A percentile compares a stretch with the other conserved stretches of the same genome.
Conservation (phyloP, 495 filamentous ascomycete species). For the Penicillium bovifimosum region DNA sequence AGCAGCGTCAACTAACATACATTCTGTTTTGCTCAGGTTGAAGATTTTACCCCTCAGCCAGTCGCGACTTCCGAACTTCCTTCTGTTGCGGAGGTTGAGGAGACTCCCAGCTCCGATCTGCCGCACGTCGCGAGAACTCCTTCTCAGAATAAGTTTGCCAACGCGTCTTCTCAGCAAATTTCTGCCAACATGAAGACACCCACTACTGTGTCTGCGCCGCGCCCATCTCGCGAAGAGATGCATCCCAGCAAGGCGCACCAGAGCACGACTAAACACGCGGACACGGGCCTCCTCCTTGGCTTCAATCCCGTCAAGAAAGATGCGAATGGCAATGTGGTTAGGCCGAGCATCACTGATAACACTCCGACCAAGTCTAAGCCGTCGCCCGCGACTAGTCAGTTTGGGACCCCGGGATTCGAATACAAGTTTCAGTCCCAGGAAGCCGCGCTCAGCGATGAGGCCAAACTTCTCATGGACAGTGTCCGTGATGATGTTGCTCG, state of each 20-base stretch:
- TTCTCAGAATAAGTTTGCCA: conserved; percentile 14
- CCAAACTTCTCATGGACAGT: conserved; percentile 72
- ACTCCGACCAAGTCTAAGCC: conserved; percentile 43
- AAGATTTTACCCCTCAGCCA: conserved; percentile 14
- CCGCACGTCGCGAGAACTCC: conserved; percentile 15
- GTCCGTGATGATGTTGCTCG: conserved; percentile 62
- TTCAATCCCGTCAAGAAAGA: conserved; percentile 57
- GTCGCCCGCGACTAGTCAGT: conserved; percentile 34
- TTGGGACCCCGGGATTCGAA: conserved; percentile 62
- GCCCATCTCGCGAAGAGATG: conserved; percentile 63
- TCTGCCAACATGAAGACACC: conserved; percentile 45
- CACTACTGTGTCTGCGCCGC: conserved; percentile 28
- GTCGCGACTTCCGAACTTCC: conserved; percentile 17
- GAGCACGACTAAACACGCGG: conserved; percentile 62
- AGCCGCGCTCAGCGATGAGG: conserved; percentile 63
- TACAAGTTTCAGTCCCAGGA: conserved; percentile 61
- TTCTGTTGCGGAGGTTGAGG: conserved; percentile 38
- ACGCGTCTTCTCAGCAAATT: conserved; percentile 10
- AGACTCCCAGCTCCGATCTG: conserved; percentile 16
- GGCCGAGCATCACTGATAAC: conserved; percentile 23
- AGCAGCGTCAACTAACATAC: conserved; percentile 2
- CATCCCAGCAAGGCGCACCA: conserved; percentile 69
- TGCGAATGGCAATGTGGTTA: conserved; percentile 35
- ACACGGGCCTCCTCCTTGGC: conserved; percentile 60
- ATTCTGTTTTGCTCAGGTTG: conserved; percentile 1